phyloP scores from a whole-genome alignment of 164 flowering plant species.

The Umbilicus rupestris region DNA sequence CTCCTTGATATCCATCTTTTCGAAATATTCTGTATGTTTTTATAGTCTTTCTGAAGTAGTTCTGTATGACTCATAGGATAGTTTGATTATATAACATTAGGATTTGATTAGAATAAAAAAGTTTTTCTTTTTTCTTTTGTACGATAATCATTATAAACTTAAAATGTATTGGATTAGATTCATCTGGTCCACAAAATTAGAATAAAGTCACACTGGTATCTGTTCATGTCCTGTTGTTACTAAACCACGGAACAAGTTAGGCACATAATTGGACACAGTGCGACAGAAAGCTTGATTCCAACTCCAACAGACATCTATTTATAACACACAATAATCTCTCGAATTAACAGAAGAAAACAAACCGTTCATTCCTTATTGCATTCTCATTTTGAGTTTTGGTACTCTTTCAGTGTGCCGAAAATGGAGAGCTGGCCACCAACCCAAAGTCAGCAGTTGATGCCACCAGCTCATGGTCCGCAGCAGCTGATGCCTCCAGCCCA shows the following conservation, averaged over 20 bases:
- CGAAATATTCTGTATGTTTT: background rate
- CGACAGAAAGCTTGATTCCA: background rate
- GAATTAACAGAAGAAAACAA: background rate
- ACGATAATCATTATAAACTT: background rate
- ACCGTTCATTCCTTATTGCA: background rate
- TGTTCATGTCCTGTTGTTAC: background rate
- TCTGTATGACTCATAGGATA: background rate
- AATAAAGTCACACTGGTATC: background rate
- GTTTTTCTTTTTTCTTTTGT: background rate
- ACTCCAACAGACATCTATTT: background rate
- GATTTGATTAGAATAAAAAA: background rate
- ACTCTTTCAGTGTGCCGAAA: background rate
- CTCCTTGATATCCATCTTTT: conserved; percentile 6
- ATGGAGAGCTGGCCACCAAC: conserved; percentile 6
- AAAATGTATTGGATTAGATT: background rate
- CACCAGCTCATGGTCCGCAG: background rate
- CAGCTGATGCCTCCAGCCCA: background rate
- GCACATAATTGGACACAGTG: background rate
- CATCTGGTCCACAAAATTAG: background rate
- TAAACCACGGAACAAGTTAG: conserved; percentile 2
- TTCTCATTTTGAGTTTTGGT: background rate
- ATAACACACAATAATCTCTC: background rate
- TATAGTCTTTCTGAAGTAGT: background rate
- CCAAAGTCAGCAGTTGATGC: conserved; percentile 2
- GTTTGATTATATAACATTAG: background rate